These are phyloP conservation scores for Cladobotryum mycophilum DNA, from an alignment of 2,329 filamentous ascomycete genomes.

Conservation along the genomic window DNA sequence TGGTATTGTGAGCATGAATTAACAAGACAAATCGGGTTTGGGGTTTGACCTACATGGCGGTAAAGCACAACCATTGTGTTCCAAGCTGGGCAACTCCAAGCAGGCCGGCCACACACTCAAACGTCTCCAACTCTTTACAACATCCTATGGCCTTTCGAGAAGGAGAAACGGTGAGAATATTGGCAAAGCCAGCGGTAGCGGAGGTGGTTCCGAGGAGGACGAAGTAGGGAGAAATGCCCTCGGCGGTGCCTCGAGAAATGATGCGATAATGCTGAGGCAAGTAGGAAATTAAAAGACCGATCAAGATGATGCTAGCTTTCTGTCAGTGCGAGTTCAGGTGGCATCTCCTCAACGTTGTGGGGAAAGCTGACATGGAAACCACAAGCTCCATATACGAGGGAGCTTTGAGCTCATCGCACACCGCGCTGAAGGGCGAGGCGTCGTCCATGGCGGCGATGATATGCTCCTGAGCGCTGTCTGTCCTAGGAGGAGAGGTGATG, in stretches of 20 bases:
- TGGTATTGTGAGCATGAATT: conserved; percentile 15
- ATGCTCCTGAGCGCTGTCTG: not conserved
- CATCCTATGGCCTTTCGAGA: conserved; percentile 79
- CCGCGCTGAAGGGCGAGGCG: conserved; percentile 10
- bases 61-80: conserved; percentile 87
- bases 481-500: not conserved
- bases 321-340: not conserved
- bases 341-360: not conserved
- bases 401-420: conserved; percentile 46
- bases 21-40: not conserved
- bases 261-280: conserved; percentile 93
- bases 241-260: conserved; percentile 75
- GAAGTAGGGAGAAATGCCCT: conserved; percentile 93
- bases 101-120: conserved; percentile 79
- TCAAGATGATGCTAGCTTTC: conserved; percentile 58
- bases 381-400: conserved; percentile 50
- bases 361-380: conserved; percentile 45
- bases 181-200: conserved; percentile 81
- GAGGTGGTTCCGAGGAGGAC: conserved; percentile 90
- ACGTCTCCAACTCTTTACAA: conserved; percentile 72
- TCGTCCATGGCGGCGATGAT: conserved; percentile 15
- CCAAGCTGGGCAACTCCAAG: conserved; percentile 88
- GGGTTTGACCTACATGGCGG: conserved; percentile 65
- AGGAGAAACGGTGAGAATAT: conserved; percentile 81
- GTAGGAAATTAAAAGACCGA: conserved; percentile 89